A percentile compares a stretch with the other conserved stretches of the same genome.
phyloP scores from a whole-genome alignment of 495 filamentous ascomycete genomes.

The Cladorrhinum samala region DNA sequence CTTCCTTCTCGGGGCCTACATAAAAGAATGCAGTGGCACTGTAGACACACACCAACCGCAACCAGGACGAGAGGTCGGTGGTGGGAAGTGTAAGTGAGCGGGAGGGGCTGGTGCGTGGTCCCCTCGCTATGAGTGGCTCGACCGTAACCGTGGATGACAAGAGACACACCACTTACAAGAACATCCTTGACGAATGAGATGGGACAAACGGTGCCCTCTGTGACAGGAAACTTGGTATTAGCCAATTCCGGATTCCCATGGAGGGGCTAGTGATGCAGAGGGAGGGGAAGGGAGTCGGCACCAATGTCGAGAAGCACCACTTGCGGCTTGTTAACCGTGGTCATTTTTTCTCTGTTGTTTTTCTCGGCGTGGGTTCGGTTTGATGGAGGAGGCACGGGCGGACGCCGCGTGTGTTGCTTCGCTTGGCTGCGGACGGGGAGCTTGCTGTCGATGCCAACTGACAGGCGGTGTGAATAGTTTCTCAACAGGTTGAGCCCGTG shows the following conservation, averaged over 20 bases:
- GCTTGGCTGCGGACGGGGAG: background rate
- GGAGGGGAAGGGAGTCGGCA: slow-evolving; percentile 22
- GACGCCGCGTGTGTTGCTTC: no score
- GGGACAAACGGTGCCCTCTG: slow-evolving; percentile 65
- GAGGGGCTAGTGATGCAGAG: slow-evolving; percentile 1
- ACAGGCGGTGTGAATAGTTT: slow-evolving; percentile 25
- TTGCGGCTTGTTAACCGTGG: slow-evolving; percentile 24
- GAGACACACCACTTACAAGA: slow-evolving; percentile 44
- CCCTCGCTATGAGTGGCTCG: slow-evolving; percentile 11
- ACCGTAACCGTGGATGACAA: background rate
- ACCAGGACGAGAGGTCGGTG: background rate
- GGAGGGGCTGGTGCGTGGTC: background rate
- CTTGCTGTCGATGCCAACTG: background rate
- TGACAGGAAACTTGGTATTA: slow-evolving; percentile 28
- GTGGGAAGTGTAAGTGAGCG: slow-evolving; percentile 2
- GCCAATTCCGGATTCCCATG: slow-evolving; percentile 28
- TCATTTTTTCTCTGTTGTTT: slow-evolving; percentile 7
- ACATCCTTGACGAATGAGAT: slow-evolving; percentile 69
- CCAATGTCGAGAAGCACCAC: slow-evolving; percentile 48
- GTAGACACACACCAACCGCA: no score
- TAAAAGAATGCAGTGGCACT: background rate
- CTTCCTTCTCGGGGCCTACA: background rate
- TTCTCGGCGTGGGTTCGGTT: slow-evolving; percentile 5
- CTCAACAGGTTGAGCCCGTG: background rate
- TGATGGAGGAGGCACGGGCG: background rate